phyloP scores from a whole-genome alignment of 1,284 basidiomycete species.

The Amylostereum areolatum region DNA sequence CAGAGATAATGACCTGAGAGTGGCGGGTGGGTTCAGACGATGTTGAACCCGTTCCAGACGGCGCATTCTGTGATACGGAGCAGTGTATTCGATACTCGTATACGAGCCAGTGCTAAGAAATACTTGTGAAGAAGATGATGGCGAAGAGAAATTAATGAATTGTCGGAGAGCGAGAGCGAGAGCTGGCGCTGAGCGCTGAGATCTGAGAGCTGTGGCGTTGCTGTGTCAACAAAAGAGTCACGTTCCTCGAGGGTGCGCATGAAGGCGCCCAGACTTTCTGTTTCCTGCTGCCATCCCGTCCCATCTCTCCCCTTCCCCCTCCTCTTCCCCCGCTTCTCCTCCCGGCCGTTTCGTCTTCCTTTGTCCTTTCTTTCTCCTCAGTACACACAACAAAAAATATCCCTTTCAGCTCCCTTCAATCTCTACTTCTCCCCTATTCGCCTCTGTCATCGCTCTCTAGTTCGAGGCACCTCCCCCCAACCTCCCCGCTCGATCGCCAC shows the following conservation, averaged over 20 bases:
- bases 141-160: background rate
- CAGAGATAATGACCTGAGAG: background rate
- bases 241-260: too few relatives aligned
- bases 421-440: constrained; percentile 11
- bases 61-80: constrained; percentile 81
- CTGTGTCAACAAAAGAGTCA: too few relatives aligned
- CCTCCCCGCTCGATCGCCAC: constrained; percentile 21
- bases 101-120: constrained; percentile 84
- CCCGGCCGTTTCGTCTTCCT: constrained; percentile 21
- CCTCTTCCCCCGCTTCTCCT: constrained; percentile 12
- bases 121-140: constrained; percentile 47
- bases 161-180: background rate
- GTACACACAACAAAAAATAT: background rate
- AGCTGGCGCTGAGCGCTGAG: too few relatives aligned
- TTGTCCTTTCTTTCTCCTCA: constrained; percentile 25
- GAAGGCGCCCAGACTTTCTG: background rate
- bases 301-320: constrained; percentile 1
- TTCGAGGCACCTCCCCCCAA: constrained; percentile 15
- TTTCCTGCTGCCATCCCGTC: background rate
- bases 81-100: constrained; percentile 72
- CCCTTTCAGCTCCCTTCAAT: constrained; percentile 5
- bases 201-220: too few relatives aligned
- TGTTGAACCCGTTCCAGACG: constrained; percentile 90
- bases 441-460: constrained; percentile 11
- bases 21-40: constrained; percentile 47